Evolutionary conservation across 2,329 filamentous ascomycete genomes (phyloP).

Genomic region (Pseudocercospora crystallina): DNA sequence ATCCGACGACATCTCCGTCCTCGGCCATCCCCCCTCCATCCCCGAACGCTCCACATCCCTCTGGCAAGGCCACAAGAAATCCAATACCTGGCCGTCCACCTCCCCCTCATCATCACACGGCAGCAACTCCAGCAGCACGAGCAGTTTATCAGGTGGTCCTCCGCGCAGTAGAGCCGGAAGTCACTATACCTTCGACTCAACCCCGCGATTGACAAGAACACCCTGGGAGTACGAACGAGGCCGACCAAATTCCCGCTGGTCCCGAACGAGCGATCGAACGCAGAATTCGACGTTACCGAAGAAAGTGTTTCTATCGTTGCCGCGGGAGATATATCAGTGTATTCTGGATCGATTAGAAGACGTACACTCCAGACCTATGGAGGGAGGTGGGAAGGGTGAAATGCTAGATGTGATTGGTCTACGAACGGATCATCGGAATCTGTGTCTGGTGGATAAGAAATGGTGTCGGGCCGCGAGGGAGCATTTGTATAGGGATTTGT

Average conservation of each 20-base stretch:
- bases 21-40: slow-evolving; percentile 14
- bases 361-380: slow-evolving; percentile 38
- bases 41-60: slow-evolving; percentile 22
- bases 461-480: slow-evolving; percentile 56
- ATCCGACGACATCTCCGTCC: slow-evolving; percentile 22
- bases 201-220: slow-evolving; percentile 33
- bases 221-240: slow-evolving; percentile 40
- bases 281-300: slow-evolving; percentile 25
- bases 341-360: slow-evolving; percentile 53
- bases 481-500: slow-evolving; percentile 48
- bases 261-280: slow-evolving; percentile 14
- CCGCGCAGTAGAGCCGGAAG: slow-evolving; percentile 12
- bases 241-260: slow-evolving; percentile 17
- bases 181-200: slow-evolving; percentile 9
- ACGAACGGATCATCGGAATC: slow-evolving; percentile 53
- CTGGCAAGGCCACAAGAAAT: slow-evolving; percentile 7
- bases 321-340: slow-evolving; percentile 55
- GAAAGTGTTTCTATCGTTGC: slow-evolving; percentile 48
- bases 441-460: slow-evolving; percentile 55
- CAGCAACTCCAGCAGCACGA: no score
- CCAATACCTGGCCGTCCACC: slow-evolving; percentile 21
- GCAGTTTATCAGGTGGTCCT: no score
- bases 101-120: neutral
- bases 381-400: neutral
- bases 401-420: slow-evolving; percentile 54